Evolutionary conservation across 257 asterid species (phyloP).

Genomic region (Asclepias syriaca): DNA sequence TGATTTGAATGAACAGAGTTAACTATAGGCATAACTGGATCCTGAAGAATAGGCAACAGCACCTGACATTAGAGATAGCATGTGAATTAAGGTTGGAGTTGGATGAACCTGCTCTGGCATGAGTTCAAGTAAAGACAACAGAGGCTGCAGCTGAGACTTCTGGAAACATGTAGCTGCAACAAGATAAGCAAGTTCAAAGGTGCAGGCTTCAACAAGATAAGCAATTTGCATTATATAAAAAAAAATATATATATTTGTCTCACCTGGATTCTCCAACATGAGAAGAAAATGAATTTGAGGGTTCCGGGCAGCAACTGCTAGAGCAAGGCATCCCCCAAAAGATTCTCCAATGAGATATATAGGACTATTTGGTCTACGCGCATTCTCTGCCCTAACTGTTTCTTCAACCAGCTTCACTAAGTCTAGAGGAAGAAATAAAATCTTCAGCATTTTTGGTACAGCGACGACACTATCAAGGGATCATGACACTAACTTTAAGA

Average conservation of each 20-base stretch:
- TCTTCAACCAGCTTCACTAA: conserved; percentile 66
- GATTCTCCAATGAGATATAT: conserved; percentile 81
- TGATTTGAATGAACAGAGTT: neutral
- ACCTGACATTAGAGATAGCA: conserved; percentile 54
- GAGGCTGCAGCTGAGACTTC: conserved; percentile 41
- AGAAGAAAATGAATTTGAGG: conserved; percentile 60
- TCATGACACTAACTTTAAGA: too few species aligned
- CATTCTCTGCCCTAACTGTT: conserved; percentile 45
- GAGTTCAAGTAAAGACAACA: conserved; percentile 40
- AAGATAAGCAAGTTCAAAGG: neutral
- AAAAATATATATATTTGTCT: neutral
- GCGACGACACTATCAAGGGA: too few species aligned
- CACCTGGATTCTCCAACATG: conserved; percentile 85
- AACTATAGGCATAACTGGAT: neutral
- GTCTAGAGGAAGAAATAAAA: conserved; percentile 26
- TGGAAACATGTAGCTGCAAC: conserved; percentile 60
- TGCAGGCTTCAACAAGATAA: neutral
- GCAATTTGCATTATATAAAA: neutral
- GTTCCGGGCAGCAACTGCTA: conserved; percentile 78
- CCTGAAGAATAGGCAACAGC: conserved; percentile 9
- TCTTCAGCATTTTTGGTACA: too few species aligned
- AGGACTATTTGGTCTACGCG: conserved; percentile 47
- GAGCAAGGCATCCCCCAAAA: conserved; percentile 75
- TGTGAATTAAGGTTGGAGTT: conserved; percentile 36
- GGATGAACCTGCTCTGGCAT: conserved; percentile 47